phyloP scores from a whole-genome alignment of 116 monocot species.

The Posidonia oceanica region DNA sequence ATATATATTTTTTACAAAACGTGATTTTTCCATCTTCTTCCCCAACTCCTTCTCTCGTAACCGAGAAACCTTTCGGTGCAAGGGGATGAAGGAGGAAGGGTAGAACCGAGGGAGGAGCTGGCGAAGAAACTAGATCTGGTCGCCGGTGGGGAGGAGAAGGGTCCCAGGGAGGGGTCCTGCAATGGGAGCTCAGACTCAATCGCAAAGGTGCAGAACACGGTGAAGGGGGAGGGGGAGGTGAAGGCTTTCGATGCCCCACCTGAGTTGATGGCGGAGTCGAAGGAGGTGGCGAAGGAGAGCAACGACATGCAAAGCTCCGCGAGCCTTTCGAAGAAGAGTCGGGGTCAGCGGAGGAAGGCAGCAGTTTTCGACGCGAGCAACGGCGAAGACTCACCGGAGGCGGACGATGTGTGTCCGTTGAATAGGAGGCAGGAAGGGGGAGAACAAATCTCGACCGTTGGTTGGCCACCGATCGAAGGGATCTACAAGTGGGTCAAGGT shows the following conservation, averaged over 20 bases:
- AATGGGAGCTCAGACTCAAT: constrained; percentile 43
- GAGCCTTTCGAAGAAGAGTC: constrained; percentile 26
- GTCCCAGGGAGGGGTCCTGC: constrained; percentile 19
- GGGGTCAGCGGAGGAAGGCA: constrained; percentile 13
- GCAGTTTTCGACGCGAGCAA: constrained; percentile 12
- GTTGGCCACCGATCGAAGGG: too few species aligned
- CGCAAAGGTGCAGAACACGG: constrained; percentile 8
- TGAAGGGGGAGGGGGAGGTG: neutral
- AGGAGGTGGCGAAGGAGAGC: constrained; percentile 26
- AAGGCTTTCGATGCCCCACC: constrained; percentile 8
- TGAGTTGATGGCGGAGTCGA: constrained; percentile 42
- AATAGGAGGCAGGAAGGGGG: neutral
- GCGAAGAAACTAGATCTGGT: constrained; percentile 3
- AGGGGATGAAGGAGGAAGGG: neutral
- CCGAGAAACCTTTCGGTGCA: too few species aligned
- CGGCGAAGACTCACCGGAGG: constrained; percentile 16
- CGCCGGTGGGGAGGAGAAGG: constrained; percentile 4
- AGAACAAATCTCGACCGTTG: constrained; percentile 49
- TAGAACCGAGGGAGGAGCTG: neutral
- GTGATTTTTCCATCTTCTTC: too few species aligned
- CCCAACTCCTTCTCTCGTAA: too few species aligned
- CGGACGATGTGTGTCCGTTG: constrained; percentile 13
- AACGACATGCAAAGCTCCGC: constrained; percentile 84
- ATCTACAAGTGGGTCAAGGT: too few species aligned
- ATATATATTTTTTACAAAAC: too few species aligned